These are phyloP conservation scores for Cochlearia excelsa DNA, from an alignment of 345 rosid genomes.

Conservation along the genomic window DNA sequence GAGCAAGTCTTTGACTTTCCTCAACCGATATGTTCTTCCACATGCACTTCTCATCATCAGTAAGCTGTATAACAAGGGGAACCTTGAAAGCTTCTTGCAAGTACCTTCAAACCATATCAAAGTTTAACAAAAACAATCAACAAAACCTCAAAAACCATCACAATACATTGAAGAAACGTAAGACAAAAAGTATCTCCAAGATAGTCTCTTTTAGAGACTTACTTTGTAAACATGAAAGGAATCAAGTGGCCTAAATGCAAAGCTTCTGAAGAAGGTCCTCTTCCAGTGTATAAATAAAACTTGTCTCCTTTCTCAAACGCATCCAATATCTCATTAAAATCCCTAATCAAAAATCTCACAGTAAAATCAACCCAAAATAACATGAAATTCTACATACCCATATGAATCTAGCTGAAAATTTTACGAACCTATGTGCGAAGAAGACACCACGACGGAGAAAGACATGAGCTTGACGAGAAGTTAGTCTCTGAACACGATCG, in stretches of 20 bases:
- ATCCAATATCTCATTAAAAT: conserved; percentile 70
- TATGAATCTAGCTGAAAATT: not conserved
- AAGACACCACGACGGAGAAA: conserved; percentile 91
- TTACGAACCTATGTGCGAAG: conserved; percentile 71
- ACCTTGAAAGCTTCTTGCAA: conserved; percentile 89
- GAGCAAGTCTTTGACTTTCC: conserved; percentile 85
- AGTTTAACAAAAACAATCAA: not conserved
- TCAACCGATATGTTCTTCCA: conserved; percentile 84
- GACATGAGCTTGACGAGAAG: conserved; percentile 67
- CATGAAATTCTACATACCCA: not conserved
- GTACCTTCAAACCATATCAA: conserved; percentile 41
- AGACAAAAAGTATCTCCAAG: not conserved
- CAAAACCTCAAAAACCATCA: not conserved
- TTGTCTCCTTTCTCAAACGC: conserved; percentile 78
- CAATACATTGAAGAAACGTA: not conserved
- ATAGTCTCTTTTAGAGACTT: conserved; percentile 4
- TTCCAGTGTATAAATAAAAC: conserved; percentile 84
- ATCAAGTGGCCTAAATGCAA: conserved; percentile 86
- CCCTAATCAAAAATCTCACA: conserved; percentile 37
- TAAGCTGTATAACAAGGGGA: conserved; percentile 88
- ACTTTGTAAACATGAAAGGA: conserved; percentile 98
- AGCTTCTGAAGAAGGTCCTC: conserved; percentile 97
- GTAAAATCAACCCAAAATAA: conserved; percentile 3
- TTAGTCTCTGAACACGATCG: conserved; percentile 72
- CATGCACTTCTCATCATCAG: conserved; percentile 90